These are phyloP conservation scores for Candida ovalis DNA, from an alignment of 805 yeast genomes.

Conservation along the genomic window DNA sequence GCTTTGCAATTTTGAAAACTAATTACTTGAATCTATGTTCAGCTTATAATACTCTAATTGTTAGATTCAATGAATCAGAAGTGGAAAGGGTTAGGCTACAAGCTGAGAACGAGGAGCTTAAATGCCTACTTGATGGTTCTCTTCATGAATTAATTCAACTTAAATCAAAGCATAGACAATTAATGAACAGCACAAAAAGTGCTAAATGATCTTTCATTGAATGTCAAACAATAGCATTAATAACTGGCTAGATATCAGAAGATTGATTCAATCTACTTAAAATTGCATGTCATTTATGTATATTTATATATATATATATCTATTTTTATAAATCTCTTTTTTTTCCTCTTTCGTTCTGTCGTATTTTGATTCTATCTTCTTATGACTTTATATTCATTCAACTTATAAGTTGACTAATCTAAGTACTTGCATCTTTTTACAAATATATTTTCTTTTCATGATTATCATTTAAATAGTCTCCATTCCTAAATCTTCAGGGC, in stretches of 20 bases:
- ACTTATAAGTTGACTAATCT: neutral
- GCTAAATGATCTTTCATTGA: neutral
- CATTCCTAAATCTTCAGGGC: conserved; percentile 59
- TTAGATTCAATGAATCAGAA: conserved; percentile 17
- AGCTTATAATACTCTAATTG: conserved; percentile 20
- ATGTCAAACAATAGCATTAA: too few species aligned
- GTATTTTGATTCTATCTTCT: too few species aligned
- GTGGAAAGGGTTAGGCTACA: conserved; percentile 19
- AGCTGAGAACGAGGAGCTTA: conserved; percentile 24
- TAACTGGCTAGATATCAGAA: too few species aligned
- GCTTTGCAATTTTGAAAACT: conserved; percentile 21
- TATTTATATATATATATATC: neutral
- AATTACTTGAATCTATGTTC: conserved; percentile 23
- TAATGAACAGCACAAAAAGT: neutral
- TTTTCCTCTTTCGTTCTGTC: neutral
- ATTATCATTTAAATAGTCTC: neutral
- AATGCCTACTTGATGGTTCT: conserved; percentile 21
- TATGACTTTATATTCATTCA: neutral
- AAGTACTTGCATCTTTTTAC: neutral
- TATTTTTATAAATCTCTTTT: neutral
- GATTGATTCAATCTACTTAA: neutral
- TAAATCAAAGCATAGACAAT: conserved; percentile 15
- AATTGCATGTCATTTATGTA: neutral
- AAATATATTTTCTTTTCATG: neutral
- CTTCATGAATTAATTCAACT: conserved; percentile 17